Percentiles rank a stretch among this genome's conserved stretches.
Evolutionary conservation across 306 rosid genomes (phyloP).

Genomic region (Cucurbita moschata): DNA sequence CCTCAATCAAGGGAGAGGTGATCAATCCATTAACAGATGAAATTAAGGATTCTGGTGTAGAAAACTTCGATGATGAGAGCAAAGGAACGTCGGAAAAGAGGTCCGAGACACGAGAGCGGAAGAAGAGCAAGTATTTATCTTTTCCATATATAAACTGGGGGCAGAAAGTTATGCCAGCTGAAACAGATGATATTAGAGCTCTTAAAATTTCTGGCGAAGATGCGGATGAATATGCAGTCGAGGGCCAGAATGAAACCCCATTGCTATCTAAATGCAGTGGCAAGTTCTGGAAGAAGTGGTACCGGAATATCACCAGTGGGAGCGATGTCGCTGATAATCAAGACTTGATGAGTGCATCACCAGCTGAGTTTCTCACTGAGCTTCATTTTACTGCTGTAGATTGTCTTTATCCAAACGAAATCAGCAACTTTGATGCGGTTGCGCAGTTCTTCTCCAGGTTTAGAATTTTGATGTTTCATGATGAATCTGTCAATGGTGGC

Average conservation of each 20-base stretch:
- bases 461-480: conserved; percentile 44
- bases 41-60: conserved; percentile 2
- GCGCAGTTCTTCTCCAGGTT: conserved; percentile 59
- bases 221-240: neutral
- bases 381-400: conserved; percentile 48
- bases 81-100: conserved; percentile 19
- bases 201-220: neutral
- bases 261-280: conserved; percentile 22
- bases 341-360: conserved; percentile 23
- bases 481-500: conserved; percentile 29
- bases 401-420: conserved; percentile 29
- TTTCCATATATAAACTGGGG: conserved; percentile 50
- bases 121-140: conserved; percentile 71
- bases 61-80: conserved; percentile 1
- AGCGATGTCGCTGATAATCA: conserved; percentile 16
- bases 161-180: conserved; percentile 14
- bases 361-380: conserved; percentile 50
- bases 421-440: conserved; percentile 31
- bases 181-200: neutral
- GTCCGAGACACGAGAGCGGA: conserved; percentile 47
- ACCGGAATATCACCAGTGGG: conserved; percentile 28
- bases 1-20: neutral
- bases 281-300: conserved; percentile 57
- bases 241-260: conserved; percentile 7
- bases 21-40: conserved; percentile 3